These are phyloP conservation scores for Carex arenaria DNA, from an alignment of 202 grass and related monocot species.

Conservation along the genomic window DNA sequence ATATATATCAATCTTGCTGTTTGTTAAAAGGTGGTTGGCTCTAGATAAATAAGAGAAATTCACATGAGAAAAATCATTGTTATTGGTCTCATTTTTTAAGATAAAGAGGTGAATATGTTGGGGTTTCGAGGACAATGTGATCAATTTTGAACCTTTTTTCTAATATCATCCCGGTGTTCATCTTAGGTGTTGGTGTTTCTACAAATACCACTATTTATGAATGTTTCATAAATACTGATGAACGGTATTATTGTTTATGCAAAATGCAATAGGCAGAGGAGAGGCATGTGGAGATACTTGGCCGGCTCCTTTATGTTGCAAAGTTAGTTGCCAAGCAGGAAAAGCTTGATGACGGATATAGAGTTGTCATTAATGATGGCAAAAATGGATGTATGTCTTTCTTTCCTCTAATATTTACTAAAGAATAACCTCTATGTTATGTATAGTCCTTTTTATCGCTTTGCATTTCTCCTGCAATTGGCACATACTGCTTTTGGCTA, in stretches of 20 bases:
- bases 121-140: background rate
- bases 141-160: background rate
- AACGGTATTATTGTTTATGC: background rate
- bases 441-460: background rate
- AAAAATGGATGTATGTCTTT: slow-evolving; percentile 52
- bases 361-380: slow-evolving; percentile 95
- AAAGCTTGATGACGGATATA: slow-evolving; percentile 79
- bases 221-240: background rate
- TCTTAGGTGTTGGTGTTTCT: background rate
- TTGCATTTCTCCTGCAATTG: background rate
- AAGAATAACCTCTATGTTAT: background rate
- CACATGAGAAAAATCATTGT: background rate
- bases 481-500: background rate
- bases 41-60: background rate
- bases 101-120: background rate
- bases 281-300: slow-evolving; percentile 83
- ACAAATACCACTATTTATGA: background rate
- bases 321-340: slow-evolving; percentile 93
- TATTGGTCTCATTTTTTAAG: background rate
- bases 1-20: background rate
- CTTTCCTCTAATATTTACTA: slow-evolving; percentile 16
- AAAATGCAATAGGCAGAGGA: slow-evolving; percentile 61
- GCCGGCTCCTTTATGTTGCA: slow-evolving; percentile 64
- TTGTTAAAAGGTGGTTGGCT: background rate
- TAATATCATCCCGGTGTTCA: background rate